Evolutionary conservation across 495 filamentous ascomycete species (phyloP), one percentile per base, ranked within the genome.

Genomic region (Aspergillus saccharolyticus): DNA sequence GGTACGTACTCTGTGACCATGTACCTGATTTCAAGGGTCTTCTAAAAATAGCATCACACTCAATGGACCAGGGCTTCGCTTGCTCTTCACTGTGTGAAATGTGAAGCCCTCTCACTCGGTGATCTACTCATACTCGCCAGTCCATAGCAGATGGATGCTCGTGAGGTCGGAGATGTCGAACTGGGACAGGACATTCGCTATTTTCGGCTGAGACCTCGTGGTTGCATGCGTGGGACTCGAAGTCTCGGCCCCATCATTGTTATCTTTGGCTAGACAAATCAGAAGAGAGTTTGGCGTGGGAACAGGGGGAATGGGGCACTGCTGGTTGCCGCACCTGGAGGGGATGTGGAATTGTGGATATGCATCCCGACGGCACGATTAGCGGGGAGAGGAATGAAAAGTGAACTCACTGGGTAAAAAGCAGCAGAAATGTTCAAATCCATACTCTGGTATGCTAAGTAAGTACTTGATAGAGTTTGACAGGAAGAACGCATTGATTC

Each of bases 181-280:
- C 44, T 18, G 4, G 18, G 44, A 9, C 44, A 19, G 21, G n/a
- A n/a, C n/a, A n/a, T n/a, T 45, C 43, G 43, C 19, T 20, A 45
- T 45, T 49, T 24, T 24, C 20, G 9, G 20, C 25, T 21, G 46
- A 49, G 20, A n/a, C 46, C n/a, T n/a, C n/a, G n/a, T n/a, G n/a
- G n/a, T n/a, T 21, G 22, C n/a, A 17, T 19, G 22, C 47, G 47
- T 50, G 47, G 47, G 47, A 50, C 22, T 30, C n/a, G n/a, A n/a
- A n/a, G n/a, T n/a, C n/a, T n/a, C 47, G 47, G 47, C 47, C 47
- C 47, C 47, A 50, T 50, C 14, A 30, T 50, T 19, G 22, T 30
- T 50, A 50, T 50, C 47, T 30, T 16, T 18, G 47, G 47, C 18
- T 28, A 14, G 22, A 28, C 47, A 20, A 50, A 50, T 50, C 47